phyloP scores from a whole-genome alignment of 2,329 filamentous ascomycete species.

The Ophiocordyceps sinensis region DNA sequence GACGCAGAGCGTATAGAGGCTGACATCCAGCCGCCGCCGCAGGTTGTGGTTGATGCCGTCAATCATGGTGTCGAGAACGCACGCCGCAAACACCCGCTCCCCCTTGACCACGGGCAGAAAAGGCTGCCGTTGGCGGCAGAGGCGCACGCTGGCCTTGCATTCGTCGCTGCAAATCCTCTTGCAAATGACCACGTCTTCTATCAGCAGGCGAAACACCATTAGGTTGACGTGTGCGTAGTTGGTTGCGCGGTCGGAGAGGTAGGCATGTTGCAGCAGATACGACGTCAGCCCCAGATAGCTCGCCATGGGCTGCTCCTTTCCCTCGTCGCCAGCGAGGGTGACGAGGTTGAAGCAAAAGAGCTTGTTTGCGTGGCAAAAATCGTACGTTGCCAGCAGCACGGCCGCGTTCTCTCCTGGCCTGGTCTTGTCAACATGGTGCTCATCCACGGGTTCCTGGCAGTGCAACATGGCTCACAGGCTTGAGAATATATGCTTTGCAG shows the following conservation, averaged over 20 bases:
- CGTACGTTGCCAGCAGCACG: slow-evolving; percentile 73
- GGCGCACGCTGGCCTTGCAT: slow-evolving; percentile 55
- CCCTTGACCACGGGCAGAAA: slow-evolving; percentile 61
- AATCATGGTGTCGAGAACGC: slow-evolving; percentile 73
- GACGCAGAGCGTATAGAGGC: slow-evolving; percentile 69
- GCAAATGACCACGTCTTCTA: slow-evolving; percentile 71
- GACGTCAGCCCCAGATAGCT: slow-evolving; percentile 79
- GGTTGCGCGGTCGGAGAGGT: slow-evolving; percentile 63
- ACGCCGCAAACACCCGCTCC: slow-evolving; percentile 59
- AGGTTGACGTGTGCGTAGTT: slow-evolving; percentile 77
- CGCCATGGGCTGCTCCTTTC: slow-evolving; percentile 59
- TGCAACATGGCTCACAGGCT: slow-evolving; percentile 45
- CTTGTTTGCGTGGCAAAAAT: slow-evolving; percentile 90
- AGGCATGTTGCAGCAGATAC: slow-evolving; percentile 86
- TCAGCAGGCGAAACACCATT: slow-evolving; percentile 69
- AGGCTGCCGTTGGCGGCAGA: slow-evolving; percentile 82
- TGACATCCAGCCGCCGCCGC: slow-evolving; percentile 67
- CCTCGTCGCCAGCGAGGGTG: slow-evolving; percentile 45
- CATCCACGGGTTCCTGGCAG: not conserved
- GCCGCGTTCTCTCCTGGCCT: slow-evolving; percentile 71
- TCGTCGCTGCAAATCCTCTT: slow-evolving; percentile 77
- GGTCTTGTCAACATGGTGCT: slow-evolving; percentile 1
- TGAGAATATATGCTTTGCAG: slow-evolving; percentile 67
- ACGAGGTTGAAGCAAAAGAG: slow-evolving; percentile 82
- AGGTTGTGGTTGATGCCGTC: slow-evolving; percentile 93